Evolutionary conservation across 441 rosid species (phyloP), one percentile per base, ranked within the genome.

Genomic region (Arabidopsis hybrid): DNA sequence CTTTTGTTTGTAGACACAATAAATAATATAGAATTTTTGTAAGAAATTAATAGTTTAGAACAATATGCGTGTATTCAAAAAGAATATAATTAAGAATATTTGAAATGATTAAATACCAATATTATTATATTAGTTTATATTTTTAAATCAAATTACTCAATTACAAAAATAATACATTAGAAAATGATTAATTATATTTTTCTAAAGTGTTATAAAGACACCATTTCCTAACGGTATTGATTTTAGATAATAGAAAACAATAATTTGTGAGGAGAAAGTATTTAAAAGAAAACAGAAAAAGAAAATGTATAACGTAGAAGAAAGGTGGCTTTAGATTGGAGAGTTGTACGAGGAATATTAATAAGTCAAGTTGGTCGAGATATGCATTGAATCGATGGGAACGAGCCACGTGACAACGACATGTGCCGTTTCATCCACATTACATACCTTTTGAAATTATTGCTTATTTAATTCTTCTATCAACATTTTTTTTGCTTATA

Each of bases 331-430:
- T 5, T 34, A 35, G 66, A 36, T 9, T 38, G 47, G 46, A 65
- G 76, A 77, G 76, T 50, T 71, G 77, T 77, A 77, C 77, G 80
- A 77, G 80, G 77, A 71, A 52, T 71, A 77, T 77, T 26, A 59
- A 66, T 77, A 59, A 59, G 69, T 16, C 77, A 66, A 71, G 77
- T 71, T 77, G 76, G 55, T 65, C 40, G 63, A 71, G 38, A 76
- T 43, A 59, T 77, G 72, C 80, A 77, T 71, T 77, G 76, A 58
- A 65, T 49, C 76, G 68, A 71, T 58, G 17, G 17, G 49, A 71
- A 65, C 34, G 32, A 71, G 57, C 73, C 69, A 59, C 80, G 80
- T 77, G 80, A 77, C 57, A 18, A 3, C 12, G 50, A 65, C 76
- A 77, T 77, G 76, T 77, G 72, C 72, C 35, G 8, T 59, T 40